phyloP scores from a whole-genome alignment of 1,284 basidiomycete genomes.

The Puccinia novopanici region DNA sequence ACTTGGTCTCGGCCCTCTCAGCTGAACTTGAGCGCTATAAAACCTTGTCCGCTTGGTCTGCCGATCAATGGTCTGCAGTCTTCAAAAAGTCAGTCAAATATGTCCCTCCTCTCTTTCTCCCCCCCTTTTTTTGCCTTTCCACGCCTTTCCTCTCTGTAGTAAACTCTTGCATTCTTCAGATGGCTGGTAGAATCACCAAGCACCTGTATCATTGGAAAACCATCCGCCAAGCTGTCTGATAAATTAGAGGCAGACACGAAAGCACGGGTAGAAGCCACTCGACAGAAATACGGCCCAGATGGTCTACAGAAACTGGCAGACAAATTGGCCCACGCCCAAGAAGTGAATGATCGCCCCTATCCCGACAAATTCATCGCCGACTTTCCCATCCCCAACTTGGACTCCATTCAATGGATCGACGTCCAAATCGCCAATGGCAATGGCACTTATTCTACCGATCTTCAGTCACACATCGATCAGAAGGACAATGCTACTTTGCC shows the following conservation, averaged over 20 bases:
- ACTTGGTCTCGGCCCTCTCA: constrained; percentile 33
- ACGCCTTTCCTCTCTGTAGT: background rate
- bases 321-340: constrained; percentile 78
- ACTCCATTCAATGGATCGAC: constrained; percentile 90
- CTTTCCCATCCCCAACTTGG: constrained; percentile 84
- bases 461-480: constrained; percentile 70
- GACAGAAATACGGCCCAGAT: constrained; percentile 72
- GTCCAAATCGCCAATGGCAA: constrained; percentile 68
- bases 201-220: constrained; percentile 78
- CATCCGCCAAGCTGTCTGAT: constrained; percentile 80
- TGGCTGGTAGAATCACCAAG: constrained; percentile 75
- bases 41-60: constrained; percentile 66
- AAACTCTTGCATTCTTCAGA: constrained; percentile 61
- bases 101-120: too few species aligned
- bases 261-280: constrained; percentile 72
- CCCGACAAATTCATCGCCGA: constrained; percentile 74
- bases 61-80: constrained; percentile 76
- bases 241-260: constrained; percentile 81
- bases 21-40: constrained; percentile 58
- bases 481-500: constrained; percentile 71
- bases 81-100: constrained; percentile 73
- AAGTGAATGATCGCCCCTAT: constrained; percentile 79
- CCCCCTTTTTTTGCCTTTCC: background rate
- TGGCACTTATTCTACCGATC: constrained; percentile 53
- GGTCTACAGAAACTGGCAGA: constrained; percentile 74